These are phyloP conservation scores for Thielaviopsis euricoi DNA, from an alignment of 2,329 filamentous ascomycete species.

Conservation along the genomic window DNA sequence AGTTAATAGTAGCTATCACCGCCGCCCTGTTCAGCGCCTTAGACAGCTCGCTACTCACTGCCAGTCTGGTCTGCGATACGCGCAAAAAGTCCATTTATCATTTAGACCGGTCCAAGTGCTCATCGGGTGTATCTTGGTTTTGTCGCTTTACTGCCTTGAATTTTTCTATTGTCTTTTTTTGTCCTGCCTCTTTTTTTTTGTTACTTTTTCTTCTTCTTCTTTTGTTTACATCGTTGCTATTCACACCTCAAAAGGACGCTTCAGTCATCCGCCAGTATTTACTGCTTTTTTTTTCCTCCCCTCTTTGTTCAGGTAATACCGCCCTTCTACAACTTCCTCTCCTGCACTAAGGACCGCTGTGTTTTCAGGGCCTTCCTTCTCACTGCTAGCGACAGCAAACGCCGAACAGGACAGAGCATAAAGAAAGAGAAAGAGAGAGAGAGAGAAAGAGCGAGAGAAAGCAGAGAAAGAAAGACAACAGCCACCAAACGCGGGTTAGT, in stretches of 20 bases:
- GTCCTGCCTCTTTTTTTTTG: not conserved
- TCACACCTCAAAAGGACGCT: not conserved
- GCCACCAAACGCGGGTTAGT: not conserved
- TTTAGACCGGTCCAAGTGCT: not conserved
- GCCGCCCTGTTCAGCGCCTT: not conserved
- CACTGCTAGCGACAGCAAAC: not conserved
- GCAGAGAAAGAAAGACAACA: not conserved
- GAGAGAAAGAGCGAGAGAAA: too few species aligned
- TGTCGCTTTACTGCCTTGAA: constrained; percentile 11
- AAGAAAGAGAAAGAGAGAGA: not conserved
- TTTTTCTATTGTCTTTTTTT: constrained; percentile 10
- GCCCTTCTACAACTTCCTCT: not conserved
- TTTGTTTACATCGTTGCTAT: not conserved
- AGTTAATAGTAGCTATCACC: not conserved
- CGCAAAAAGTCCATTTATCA: not conserved
- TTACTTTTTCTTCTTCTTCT: not conserved
- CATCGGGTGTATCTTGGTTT: not conserved
- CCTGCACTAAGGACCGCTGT: not conserved
- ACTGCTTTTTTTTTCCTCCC: not conserved
- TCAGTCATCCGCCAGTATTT: not conserved
- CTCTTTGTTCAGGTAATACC: not conserved
- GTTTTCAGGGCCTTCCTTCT: not conserved
- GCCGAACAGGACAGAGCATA: too few species aligned
- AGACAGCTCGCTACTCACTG: too few species aligned
- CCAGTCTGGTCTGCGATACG: not conserved